Evolutionary conservation across 1,284 basidiomycete genomes (phyloP), one percentile per base, ranked within the genome.

Genomic region (Agaricales sp.): DNA sequence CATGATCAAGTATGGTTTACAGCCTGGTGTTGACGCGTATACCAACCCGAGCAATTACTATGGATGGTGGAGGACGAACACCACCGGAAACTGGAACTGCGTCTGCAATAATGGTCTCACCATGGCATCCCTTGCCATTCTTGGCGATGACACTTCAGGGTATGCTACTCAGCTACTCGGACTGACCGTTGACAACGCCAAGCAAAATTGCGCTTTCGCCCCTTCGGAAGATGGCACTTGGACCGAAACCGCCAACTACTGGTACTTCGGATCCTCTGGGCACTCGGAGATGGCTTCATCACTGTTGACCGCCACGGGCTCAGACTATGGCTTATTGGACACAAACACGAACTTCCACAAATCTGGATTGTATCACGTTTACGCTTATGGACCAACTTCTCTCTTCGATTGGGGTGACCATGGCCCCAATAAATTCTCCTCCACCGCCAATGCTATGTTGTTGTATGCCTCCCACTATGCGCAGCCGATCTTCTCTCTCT

Each of bases 221-320:
- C 66, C 74, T 30, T 75, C 74, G 4, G 61, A 70, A 30, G 95
- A 98, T 61, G 95, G 95, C 18, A 88, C 92, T 16, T 99, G 96
- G 95, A 71, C 82, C 18, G 95, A 99, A 68, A 97, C 93, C 0
- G 76, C 92, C 51, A 92, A 98, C 69, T 96, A 95, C 64, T 94
- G 91, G 91, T 92, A 93, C 69, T 94, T 93, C 60, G 90, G 90
- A 61, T 94, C 90, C 39, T 95, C 92, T 19, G 92, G 82, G 19
- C 87, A 90, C 58, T 90, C 91, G n/a, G 93, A 98, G 69, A 84
- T 96, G 79, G 66, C 87, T 1, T 83, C 92, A 1, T 75, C 91
- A 0, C 79, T 99, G 52, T 64, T 84, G 44, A 81, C 88, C 12
- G 92, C 96, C 0, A 91, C 91, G 18, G 95, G 95, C 47, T 84